These are phyloP conservation scores for Poa annua DNA, from an alignment of 176 grass and related monocot species.

Conservation along the genomic window DNA sequence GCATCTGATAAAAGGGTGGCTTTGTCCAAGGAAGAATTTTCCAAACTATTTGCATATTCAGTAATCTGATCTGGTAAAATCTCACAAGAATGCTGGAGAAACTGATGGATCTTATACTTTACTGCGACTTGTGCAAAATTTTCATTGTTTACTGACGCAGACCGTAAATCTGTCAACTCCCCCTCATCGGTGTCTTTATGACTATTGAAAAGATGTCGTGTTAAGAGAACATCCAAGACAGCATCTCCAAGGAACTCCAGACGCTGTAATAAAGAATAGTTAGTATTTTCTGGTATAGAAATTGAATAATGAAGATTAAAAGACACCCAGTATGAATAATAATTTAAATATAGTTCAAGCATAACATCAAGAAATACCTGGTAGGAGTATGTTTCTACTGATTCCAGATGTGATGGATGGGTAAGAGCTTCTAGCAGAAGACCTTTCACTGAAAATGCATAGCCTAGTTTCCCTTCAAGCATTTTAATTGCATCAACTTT, in stretches of 20 bases:
- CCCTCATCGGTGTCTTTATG: conserved; percentile 76
- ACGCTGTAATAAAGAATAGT: conserved; percentile 52
- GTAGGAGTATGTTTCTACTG: conserved; percentile 67
- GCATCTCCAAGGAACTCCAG: conserved; percentile 96
- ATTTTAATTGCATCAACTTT: conserved; percentile 64
- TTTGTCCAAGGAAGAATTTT: conserved; percentile 48
- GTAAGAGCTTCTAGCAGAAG: conserved; percentile 82
- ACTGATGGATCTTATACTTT: conserved; percentile 72
- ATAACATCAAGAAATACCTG: conserved; percentile 54
- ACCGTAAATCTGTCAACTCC: conserved; percentile 86
- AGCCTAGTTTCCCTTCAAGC: conserved; percentile 79
- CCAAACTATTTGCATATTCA: conserved; percentile 67
- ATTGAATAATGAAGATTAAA: conserved; percentile 33
- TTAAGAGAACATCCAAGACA: conserved; percentile 87
- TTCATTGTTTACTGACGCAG: conserved; percentile 91
- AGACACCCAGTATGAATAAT: conserved; percentile 34
- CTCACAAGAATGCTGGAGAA: conserved; percentile 76
- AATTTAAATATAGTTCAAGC: conserved; percentile 28
- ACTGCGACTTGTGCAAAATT: conserved; percentile 89
- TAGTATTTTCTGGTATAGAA: conserved; percentile 32
- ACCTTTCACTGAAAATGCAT: conserved; percentile 67
- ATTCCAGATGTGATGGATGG: conserved; percentile 80
- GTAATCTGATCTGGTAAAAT: conserved; percentile 66
- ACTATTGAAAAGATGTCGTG: conserved; percentile 66
- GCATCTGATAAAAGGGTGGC: conserved; percentile 45